Evolutionary conservation across 768 basidiomycete species (phyloP), one percentile per base, ranked within the genome.

Genomic region (Multifurca ochricompacta): DNA sequence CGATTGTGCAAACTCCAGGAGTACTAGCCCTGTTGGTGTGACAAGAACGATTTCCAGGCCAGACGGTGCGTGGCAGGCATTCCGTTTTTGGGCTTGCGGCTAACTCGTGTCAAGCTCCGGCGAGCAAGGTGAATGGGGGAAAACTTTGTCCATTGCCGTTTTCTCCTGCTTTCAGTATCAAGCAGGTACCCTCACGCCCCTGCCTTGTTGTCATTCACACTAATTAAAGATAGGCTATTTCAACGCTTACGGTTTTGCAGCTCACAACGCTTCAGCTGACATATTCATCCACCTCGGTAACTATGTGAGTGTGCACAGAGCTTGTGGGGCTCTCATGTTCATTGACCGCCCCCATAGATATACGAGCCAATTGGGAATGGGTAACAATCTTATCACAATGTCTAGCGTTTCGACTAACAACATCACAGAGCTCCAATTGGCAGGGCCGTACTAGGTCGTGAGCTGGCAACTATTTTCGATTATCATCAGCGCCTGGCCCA

Each of bases 111-210:
- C 6, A 27, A 79, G 78, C 78, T 9, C 73, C 76, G 4, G 75
- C 77, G 1, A 59, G 68, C 4, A 39, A 64, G 42, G 73, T 83
- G 31, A 77, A 80, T 64, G 72, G 74, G n/a, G 79, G 5, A 74
- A 75, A 39, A 75, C 75, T 9, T 54, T 79, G 28, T 74, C 73
- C 1, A 63, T 83, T n/a, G 79, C 78, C 1, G 76, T 81, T 2
- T 81, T 81, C 65, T 80, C 77, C 6, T 81, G 80, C 63, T 78
- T 79, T 4, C 76, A 76, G 51, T 79, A 68, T 60, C 80, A 78
- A 65, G 67, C 69, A 37, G 77, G 77, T n/a, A n/a, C n/a, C n/a
- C n/a, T n/a, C 73, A 48, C 21, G 67, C 59, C 46, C 5, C 14
- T 27, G n/a, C 41, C 21, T 25, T 9, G 23, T 16, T 16, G 23